Conservation (phyloP, 2,329 filamentous ascomycete genomes). For the Exophiala xenobiotica region DNA sequence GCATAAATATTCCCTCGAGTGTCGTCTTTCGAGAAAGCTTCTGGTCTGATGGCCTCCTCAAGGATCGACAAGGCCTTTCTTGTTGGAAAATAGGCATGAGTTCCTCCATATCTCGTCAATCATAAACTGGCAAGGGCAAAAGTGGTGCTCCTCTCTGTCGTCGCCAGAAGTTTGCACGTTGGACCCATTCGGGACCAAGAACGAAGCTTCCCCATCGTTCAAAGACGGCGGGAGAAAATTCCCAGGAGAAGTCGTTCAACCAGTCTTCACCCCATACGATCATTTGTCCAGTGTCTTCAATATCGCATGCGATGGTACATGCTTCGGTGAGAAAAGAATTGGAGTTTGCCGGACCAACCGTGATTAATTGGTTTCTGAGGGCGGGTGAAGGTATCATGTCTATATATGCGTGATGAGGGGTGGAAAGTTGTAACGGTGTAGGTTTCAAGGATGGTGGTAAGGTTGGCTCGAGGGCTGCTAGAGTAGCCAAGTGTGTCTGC, state of each 20-base stretch:
- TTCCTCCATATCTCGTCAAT: conserved; percentile 17
- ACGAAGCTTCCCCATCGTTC: conserved; percentile 44
- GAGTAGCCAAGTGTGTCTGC: conserved; percentile 36
- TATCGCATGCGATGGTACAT: conserved; percentile 38
- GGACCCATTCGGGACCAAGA: conserved; percentile 39
- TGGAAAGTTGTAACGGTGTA: conserved; percentile 41
- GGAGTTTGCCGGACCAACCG: conserved; percentile 37
- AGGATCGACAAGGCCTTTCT: not conserved
- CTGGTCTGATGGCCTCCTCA: not conserved
- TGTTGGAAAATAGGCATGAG: not conserved
- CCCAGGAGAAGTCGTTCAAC: conserved; percentile 45
- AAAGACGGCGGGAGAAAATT: conserved; percentile 42
- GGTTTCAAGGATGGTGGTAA: conserved; percentile 40
- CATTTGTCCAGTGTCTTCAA: conserved; percentile 41
- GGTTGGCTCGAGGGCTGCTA: conserved; percentile 34
- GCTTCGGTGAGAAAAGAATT: conserved; percentile 41
- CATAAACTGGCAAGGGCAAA: conserved; percentile 39
- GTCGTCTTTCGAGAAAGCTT: not conserved
- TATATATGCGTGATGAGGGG: conserved; percentile 44
- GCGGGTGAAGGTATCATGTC: conserved; percentile 44
- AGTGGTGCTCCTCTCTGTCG: conserved; percentile 39
- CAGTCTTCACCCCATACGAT: conserved; percentile 47
- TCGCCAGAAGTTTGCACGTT: conserved; percentile 45
- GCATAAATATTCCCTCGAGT: too few species aligned
- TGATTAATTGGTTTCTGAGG: conserved; percentile 42